Conservation (phyloP, 139 green algal genomes). For the Zygnema cylindricum region DNA sequence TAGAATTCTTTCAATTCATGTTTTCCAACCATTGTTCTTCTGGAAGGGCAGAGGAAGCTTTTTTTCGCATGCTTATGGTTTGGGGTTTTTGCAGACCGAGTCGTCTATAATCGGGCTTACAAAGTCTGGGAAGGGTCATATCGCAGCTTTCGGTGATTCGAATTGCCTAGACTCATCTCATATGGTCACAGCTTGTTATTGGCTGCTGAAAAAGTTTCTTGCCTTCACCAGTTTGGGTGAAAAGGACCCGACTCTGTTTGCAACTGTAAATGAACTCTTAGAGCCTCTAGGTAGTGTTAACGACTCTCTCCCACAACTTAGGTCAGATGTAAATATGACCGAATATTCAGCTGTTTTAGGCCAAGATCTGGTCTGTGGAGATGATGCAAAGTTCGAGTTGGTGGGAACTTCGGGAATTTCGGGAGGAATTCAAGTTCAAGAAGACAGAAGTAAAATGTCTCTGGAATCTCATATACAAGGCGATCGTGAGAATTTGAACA, state of each 20-base stretch:
- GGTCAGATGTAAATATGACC: slow-evolving; percentile 51
- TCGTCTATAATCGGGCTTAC: slow-evolving; percentile 47
- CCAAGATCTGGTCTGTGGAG: slow-evolving; percentile 28
- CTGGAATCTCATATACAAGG: not conserved
- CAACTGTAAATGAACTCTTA: slow-evolving; percentile 12
- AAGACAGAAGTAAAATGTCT: not conserved
- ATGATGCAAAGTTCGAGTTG: not conserved
- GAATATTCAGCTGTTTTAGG: slow-evolving; percentile 55
- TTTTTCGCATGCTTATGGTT: not conserved
- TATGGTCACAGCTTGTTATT: slow-evolving; percentile 49
- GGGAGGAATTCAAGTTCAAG: not conserved
- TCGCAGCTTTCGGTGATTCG: slow-evolving; percentile 84
- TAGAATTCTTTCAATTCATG: no score
- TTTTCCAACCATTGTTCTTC: not conserved
- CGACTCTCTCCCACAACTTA: slow-evolving; percentile 24
- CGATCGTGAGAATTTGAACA: not conserved
- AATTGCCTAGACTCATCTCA: slow-evolving; percentile 90
- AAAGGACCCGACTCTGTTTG: slow-evolving; percentile 32
- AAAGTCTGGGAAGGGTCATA: slow-evolving; percentile 66
- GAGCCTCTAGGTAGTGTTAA: slow-evolving; percentile 1
- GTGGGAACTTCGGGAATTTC: not conserved
- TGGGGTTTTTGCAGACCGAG: slow-evolving; percentile 22
- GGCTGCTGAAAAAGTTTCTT: slow-evolving; percentile 51
- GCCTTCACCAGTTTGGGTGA: slow-evolving; percentile 14
- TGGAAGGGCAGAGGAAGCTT: not conserved